These are phyloP conservation scores for Hansenula anomala DNA, from an alignment of 1,139 yeast genomes.

Conservation along the genomic window DNA sequence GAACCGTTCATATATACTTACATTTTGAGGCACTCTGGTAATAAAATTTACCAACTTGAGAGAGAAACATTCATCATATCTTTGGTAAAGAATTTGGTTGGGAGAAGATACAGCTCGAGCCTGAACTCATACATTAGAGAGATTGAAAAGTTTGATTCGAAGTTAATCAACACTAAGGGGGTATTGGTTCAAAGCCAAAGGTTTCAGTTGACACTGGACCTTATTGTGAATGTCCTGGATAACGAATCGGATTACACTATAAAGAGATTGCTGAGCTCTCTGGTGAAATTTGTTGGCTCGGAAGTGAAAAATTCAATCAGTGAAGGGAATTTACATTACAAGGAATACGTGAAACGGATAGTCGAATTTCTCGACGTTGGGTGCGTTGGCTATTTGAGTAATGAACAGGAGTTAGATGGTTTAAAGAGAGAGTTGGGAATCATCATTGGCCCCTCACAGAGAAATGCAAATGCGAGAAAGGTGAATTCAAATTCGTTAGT, in stretches of 20 bases:
- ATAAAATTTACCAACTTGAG: conserved; percentile 10
- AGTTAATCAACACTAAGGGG: conserved; percentile 8
- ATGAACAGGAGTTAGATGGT: too few relatives aligned
- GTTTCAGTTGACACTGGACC: conserved; percentile 13
- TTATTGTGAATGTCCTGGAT: too few relatives aligned
- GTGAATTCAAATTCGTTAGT: too few relatives aligned
- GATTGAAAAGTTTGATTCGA: conserved; percentile 14
- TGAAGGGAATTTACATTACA: neutral
- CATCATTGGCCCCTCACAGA: too few relatives aligned
- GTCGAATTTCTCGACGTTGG: conserved; percentile 2
- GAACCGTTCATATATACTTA: conserved; percentile 15
- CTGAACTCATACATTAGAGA: conserved; percentile 15
- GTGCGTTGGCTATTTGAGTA: too few relatives aligned
- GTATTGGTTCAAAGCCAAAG: conserved; percentile 14
- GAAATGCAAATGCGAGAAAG: too few relatives aligned
- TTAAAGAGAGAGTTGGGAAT: too few relatives aligned
- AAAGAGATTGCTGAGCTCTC: conserved; percentile 10
- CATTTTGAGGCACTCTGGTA: conserved; percentile 16
- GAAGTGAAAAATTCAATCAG: conserved; percentile 11
- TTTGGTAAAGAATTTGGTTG: conserved; percentile 11
- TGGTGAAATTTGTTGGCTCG: conserved; percentile 9
- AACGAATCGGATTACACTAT: conserved; percentile 6
- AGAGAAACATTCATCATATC: conserved; percentile 11
- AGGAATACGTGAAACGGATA: conserved; percentile 7
- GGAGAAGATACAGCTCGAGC: conserved; percentile 8